A percentile compares a stretch with the other conserved stretches of the same genome.
phyloP scores from a whole-genome alignment of 768 basidiomycete species.

The Boletus rufocinnamomeus region DNA sequence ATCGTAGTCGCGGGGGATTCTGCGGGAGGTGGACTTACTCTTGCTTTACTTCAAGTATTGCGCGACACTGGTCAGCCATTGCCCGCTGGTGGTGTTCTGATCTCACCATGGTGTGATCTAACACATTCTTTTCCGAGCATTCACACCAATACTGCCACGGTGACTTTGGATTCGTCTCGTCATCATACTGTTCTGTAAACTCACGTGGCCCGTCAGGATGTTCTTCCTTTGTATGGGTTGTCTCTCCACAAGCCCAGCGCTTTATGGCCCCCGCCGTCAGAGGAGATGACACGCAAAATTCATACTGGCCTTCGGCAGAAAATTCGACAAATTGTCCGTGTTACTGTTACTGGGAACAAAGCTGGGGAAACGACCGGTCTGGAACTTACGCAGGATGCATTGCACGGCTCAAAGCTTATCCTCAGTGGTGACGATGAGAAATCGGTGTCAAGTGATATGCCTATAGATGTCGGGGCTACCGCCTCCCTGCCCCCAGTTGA shows the following conservation, averaged over 20 bases:
- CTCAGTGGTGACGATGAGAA: constrained; percentile 6
- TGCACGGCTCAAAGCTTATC: constrained; percentile 11
- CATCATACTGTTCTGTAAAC: neutral
- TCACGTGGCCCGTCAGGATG: constrained; percentile 52
- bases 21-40: constrained; percentile 85
- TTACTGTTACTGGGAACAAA: constrained; percentile 28
- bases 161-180: constrained; percentile 34
- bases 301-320: constrained; percentile 60
- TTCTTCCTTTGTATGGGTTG: constrained; percentile 75
- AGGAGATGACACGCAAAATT: constrained; percentile 57
- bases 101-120: constrained; percentile 93
- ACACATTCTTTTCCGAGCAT: constrained; percentile 94
- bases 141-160: constrained; percentile 81
- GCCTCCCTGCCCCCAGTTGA: constrained; percentile 43
- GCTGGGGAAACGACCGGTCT: neutral
- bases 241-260: constrained; percentile 78
- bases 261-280: constrained; percentile 76
- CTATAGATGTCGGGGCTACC: constrained; percentile 52
- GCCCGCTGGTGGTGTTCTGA: constrained; percentile 86
- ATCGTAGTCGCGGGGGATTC: constrained; percentile 91
- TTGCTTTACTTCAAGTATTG: constrained; percentile 84
- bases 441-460: constrained; percentile 32
- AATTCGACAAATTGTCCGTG: constrained; percentile 56
- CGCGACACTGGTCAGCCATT: constrained; percentile 80
- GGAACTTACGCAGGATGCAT: constrained; percentile 9